phyloP scores from a whole-genome alignment of 2,329 filamentous ascomycete genomes.

The Didymella keratinophila region DNA sequence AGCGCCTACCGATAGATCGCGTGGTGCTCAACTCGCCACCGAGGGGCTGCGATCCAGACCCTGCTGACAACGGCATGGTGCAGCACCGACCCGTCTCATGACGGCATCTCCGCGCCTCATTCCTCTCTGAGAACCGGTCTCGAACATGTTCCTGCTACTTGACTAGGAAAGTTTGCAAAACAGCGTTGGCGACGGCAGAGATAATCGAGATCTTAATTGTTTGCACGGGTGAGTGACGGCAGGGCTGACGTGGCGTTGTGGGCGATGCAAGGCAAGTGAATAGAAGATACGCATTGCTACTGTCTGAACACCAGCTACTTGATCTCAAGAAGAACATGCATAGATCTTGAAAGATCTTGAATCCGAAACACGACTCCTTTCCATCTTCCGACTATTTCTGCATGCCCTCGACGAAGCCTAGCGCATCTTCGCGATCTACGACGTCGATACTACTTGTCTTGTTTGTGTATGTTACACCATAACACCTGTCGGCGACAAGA shows the following conservation, averaged over 20 bases:
- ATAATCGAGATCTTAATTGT: neutral
- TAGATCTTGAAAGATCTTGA: no score
- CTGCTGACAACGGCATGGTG: neutral
- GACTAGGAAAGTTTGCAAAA: neutral
- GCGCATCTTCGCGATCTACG: conserved; percentile 82
- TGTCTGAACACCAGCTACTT: neutral
- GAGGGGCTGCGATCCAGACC: neutral
- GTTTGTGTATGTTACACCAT: conserved; percentile 89
- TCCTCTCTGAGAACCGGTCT: neutral
- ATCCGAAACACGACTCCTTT: neutral
- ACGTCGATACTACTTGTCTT: conserved; percentile 96
- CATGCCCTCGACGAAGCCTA: conserved; percentile 94
- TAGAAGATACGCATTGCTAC: neutral
- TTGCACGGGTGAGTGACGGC: neutral
- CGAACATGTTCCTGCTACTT: neutral
- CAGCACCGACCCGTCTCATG: no score
- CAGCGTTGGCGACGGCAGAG: neutral
- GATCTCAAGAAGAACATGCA: no score
- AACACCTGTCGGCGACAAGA: conserved; percentile 94
- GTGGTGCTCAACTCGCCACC: no score
- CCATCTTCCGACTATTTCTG: conserved; percentile 45
- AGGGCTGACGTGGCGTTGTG: neutral
- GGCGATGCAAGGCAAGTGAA: neutral
- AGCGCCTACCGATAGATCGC: no score
- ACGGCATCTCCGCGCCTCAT: neutral